These are phyloP conservation scores for Calophaca sinica DNA, from an alignment of 306 rosid species.

Conservation along the genomic window DNA sequence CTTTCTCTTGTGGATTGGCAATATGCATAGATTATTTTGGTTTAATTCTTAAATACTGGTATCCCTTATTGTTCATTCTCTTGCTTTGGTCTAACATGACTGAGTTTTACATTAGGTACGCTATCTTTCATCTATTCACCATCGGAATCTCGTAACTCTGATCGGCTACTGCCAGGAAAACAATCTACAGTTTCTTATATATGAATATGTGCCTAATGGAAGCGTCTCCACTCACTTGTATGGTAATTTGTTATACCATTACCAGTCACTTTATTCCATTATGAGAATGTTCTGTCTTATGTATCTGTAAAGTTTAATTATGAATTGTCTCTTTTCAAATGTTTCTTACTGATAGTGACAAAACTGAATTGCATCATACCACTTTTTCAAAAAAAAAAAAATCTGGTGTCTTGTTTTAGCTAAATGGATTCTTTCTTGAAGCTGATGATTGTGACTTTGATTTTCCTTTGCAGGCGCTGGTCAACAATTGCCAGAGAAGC, in stretches of 20 bases:
- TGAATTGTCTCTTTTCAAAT: not conserved
- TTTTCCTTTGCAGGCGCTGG: slow-evolving; percentile 61
- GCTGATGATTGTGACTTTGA: slow-evolving; percentile 28
- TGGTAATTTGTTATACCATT: slow-evolving; percentile 69
- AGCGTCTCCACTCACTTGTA: slow-evolving; percentile 92
- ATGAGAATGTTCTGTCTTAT: not conserved
- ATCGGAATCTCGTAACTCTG: slow-evolving; percentile 82
- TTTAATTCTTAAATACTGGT: slow-evolving; percentile 2
- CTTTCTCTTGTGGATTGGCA: slow-evolving; percentile 2
- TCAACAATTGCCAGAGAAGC: slow-evolving; percentile 69
- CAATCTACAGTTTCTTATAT: slow-evolving; percentile 82
- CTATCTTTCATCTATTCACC: slow-evolving; percentile 79
- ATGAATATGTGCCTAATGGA: slow-evolving; percentile 87
- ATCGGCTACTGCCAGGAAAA: slow-evolving; percentile 95
- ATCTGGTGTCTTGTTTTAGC: slow-evolving; percentile 3
- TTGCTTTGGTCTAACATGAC: slow-evolving; percentile 50
- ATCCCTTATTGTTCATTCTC: slow-evolving; percentile 45
- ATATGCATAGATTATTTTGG: slow-evolving; percentile 2
- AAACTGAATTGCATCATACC: slow-evolving; percentile 2
- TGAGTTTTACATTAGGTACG: slow-evolving; percentile 69
- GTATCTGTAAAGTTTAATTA: not conserved
- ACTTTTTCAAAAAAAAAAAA: not conserved
- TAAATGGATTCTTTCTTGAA: slow-evolving; percentile 35
- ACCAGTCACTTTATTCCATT: slow-evolving; percentile 22
- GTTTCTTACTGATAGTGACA: not conserved